phyloP scores from a whole-genome alignment of 495 filamentous ascomycete genomes.

The Aspergillus incahuasiensis region DNA sequence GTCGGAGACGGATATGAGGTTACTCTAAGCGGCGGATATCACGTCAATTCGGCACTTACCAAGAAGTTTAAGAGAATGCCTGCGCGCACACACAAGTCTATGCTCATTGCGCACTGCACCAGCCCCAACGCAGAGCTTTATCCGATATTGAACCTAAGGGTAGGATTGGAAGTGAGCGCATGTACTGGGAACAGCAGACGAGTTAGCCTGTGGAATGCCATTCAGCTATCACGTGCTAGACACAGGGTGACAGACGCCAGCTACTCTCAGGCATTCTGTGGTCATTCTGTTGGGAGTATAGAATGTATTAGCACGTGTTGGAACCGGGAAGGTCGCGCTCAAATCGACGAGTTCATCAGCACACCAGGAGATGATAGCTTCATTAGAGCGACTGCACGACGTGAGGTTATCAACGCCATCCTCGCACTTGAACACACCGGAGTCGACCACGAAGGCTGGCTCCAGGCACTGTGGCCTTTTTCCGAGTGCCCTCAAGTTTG shows the following conservation, averaged over 20 bases:
- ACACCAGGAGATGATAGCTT: background rate
- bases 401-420: background rate
- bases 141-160: background rate
- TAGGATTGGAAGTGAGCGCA: background rate
- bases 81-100: no score
- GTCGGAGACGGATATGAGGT: background rate
- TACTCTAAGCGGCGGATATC: background rate
- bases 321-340: background rate
- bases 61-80: background rate
- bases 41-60: background rate
- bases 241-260: background rate
- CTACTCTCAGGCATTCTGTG: background rate
- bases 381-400: background rate
- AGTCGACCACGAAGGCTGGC: background rate
- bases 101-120: background rate
- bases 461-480: background rate
- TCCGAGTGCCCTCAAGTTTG: background rate
- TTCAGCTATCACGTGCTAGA: background rate
- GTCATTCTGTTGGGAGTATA: background rate
- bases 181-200: background rate
- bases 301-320: background rate
- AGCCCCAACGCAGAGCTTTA: background rate
- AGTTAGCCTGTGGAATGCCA: background rate
- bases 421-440: constrained; percentile 2
- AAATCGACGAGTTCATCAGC: background rate